phyloP scores from a whole-genome alignment of 768 basidiomycete genomes.

The Rhizopogon salebrosus region DNA sequence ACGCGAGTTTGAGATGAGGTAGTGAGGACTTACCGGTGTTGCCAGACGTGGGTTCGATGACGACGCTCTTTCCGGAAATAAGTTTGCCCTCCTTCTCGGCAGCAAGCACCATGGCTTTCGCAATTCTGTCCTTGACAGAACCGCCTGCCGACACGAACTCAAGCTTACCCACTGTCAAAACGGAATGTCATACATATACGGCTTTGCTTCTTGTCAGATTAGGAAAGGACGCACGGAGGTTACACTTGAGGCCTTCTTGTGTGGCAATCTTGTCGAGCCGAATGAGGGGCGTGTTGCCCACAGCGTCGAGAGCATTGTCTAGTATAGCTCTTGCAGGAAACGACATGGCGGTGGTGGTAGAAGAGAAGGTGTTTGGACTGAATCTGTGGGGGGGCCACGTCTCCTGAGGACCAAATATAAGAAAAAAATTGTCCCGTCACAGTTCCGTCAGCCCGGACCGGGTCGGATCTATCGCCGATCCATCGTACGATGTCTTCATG shows the following conservation, averaged over 20 bases:
- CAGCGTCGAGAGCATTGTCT: slow-evolving; percentile 74
- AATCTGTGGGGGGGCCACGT: neutral
- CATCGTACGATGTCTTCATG: too few relatives aligned
- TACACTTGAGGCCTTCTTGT: slow-evolving; percentile 77
- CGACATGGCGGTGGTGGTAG: slow-evolving; percentile 20
- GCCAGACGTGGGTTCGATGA: slow-evolving; percentile 94
- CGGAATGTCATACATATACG: neutral
- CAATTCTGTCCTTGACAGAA: slow-evolving; percentile 94
- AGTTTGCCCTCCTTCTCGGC: slow-evolving; percentile 87
- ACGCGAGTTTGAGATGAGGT: neutral
- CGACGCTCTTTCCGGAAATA: slow-evolving; percentile 80
- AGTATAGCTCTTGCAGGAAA: slow-evolving; percentile 44
- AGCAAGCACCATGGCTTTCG: slow-evolving; percentile 93
- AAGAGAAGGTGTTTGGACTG: neutral
- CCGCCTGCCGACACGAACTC: slow-evolving; percentile 92
- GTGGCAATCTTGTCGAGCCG: slow-evolving; percentile 75
- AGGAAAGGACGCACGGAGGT: slow-evolving; percentile 61
- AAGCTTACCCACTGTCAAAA: slow-evolving; percentile 69
- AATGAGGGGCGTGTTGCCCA: slow-evolving; percentile 90
- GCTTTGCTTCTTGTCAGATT: neutral
- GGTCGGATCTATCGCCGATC: slow-evolving; percentile 9
- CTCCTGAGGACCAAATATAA: neutral
- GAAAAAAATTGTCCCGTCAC: too few relatives aligned
- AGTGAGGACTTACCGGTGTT: slow-evolving; percentile 70
- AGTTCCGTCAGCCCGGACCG: slow-evolving; percentile 9